These are phyloP conservation scores for Flaveria floridana DNA, from an alignment of 140 eudicot species.

Conservation along the genomic window DNA sequence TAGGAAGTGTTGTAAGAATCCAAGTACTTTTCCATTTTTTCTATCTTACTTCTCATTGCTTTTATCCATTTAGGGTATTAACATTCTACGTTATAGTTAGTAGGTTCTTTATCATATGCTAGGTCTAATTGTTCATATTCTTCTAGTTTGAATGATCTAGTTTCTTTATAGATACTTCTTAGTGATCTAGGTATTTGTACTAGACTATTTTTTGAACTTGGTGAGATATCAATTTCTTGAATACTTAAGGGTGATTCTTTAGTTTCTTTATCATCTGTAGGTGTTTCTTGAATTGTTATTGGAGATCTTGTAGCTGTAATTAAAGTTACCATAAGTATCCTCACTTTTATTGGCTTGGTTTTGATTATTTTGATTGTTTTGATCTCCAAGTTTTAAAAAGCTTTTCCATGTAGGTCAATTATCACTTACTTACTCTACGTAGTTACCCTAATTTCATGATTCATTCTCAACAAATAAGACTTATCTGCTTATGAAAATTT, in stretches of 20 bases:
- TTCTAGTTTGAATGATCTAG: background rate
- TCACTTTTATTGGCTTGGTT: background rate
- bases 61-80: background rate
- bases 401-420: background rate
- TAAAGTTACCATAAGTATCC: background rate
- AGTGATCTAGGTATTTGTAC: background rate
- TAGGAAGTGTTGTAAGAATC: background rate
- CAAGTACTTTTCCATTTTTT: background rate
- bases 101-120: background rate
- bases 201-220: too few species aligned
- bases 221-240: background rate
- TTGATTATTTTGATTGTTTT: background rate
- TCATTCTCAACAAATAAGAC: background rate
- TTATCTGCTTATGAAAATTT: background rate
- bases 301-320: background rate
- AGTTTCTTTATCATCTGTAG: background rate
- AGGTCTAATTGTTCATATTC: background rate
- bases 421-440: background rate
- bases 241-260: background rate
- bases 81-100: background rate
- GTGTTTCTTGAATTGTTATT: background rate
- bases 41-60: background rate
- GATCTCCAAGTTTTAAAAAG: background rate
- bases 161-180: too few species aligned
- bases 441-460: background rate